phyloP scores from a whole-genome alignment of 2,329 filamentous ascomycete genomes.

The Zymoseptoria brevis region DNA sequence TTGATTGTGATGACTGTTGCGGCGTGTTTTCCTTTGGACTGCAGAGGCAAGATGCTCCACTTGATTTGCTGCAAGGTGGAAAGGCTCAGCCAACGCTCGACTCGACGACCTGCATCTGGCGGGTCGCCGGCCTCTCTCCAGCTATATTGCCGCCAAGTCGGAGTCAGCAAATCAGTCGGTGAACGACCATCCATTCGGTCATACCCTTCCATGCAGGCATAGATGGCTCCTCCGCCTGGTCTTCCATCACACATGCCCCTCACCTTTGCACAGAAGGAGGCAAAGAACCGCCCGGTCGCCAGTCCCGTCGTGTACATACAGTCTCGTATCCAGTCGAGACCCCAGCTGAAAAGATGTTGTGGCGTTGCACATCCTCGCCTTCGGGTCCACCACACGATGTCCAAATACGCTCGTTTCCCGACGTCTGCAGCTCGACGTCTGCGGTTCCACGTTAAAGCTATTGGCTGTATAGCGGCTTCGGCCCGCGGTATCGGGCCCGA shows the following conservation, averaged over 20 bases:
- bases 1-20: neutral
- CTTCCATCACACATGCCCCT: neutral
- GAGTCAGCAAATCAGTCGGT: neutral
- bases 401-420: neutral
- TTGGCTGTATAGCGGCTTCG: neutral
- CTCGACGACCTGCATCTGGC: neutral
- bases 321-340: neutral
- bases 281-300: neutral
- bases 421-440: neutral
- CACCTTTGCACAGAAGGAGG: neutral
- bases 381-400: neutral
- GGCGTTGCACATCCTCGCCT: neutral
- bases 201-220: neutral
- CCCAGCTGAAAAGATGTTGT: neutral
- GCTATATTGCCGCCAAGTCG: neutral
- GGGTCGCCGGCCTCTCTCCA: neutral
- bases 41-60: neutral
- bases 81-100: neutral
- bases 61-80: neutral
- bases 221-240: neutral
- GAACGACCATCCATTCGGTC: neutral
- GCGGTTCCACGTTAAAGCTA: neutral
- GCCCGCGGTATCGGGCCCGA: neutral
- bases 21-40: neutral
- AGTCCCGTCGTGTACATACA: neutral